Base-by-base conservation (phyloP, 2,329 filamentous ascomycete genomes). In the Fusarium proliferatum region DNA sequence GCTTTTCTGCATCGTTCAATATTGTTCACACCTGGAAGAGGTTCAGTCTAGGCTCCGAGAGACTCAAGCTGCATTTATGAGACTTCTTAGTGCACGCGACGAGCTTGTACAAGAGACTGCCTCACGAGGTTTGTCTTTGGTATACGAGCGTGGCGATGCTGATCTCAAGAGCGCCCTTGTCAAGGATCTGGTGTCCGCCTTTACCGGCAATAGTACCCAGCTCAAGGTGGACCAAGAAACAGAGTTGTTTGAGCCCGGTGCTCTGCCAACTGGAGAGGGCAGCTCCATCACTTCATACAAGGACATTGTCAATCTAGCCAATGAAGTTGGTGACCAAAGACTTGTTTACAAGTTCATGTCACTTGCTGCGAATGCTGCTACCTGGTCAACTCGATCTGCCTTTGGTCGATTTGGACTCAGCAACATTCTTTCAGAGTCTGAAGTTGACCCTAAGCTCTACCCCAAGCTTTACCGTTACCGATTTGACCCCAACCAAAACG, bases 301-400 rank as follows among this genome's bases (percentile, higher is more conserved):
- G 80, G 96, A 99, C 79, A 98, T 99, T 74, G 93, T 99, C 82
- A 96, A 88, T 75, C 86, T 99, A 53, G 96, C 96, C n/a, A 94
- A 96, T 48, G 96, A 99, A 83, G 95, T 98, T 39, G 96, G 96
- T 16, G 96, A 99, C 78, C 96, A 96, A 66, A 95, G 93, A 76
- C 86, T 99, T n/a, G 94, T 98, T 2, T 99, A 99, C 85, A 94
- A 95, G 69, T 98, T 99, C 84, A 99, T 99, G 96, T 96, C 95
- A 1, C 88, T 99, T 75, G 96, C 96, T 6, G 94, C 95, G 4
- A 97, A 98, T 78, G 97, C 97, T 53, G 95, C 95, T 2, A 97
- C 97, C 21, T 99, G 96, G 96, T 96, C 95, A 3, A 97, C 95
- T n/a, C 90, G 96, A 57, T 97, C 96, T 2, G 96, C 96, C 0